Evolutionary conservation across 768 basidiomycete genomes (phyloP), one percentile per base, ranked within the genome.

Genomic region (Leccinum arenicola): DNA sequence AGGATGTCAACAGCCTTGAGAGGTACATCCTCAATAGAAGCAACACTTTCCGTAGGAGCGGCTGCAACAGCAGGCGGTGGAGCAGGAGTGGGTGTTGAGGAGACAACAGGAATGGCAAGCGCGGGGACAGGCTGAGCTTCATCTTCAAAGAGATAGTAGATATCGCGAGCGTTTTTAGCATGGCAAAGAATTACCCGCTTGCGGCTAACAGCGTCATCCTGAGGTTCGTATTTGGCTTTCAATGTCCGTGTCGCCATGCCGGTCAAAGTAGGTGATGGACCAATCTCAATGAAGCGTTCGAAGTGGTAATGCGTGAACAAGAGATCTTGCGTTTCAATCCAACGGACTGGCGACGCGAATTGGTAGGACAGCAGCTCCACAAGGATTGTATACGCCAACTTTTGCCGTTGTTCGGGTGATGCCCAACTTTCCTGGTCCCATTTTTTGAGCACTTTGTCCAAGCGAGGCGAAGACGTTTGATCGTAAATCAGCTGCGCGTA

Each of bases 281-380:
- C 97, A 54, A 99, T 78, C 73, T 99, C 97, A 67, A 99, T 89
- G 67, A 98, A 82, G 15, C 97, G 87, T 74, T 98, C 96, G 68
- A 97, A 97, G 49, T 80, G 79, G 80, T 86, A 97, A 9, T 86
- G 75, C 10, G 81, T 83, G 80, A 99, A 99, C 57, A 99, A 82
- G 25, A 91, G 82, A 68, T 99, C 97, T 71, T 99, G 97, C 0
- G 96, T 99, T 78, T 98, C 92, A 67, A 99, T 99, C 97, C 97
- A 99, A 52, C 95, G 90, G 19, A 99, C 96, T 7, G 97, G 95
- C 1, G 96, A 98, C 0, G 96, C 95, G 67, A 96, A 98, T 72
- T 99, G 97, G 71, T 99, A 99, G 14, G 97, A 93, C 52, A 99
- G 82, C 50, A 98, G 84, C 71, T 99, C 97, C 61, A 98, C 95